Conservation (phyloP, 2,329 filamentous ascomycete genomes). For the Talaromyces sp. region DNA sequence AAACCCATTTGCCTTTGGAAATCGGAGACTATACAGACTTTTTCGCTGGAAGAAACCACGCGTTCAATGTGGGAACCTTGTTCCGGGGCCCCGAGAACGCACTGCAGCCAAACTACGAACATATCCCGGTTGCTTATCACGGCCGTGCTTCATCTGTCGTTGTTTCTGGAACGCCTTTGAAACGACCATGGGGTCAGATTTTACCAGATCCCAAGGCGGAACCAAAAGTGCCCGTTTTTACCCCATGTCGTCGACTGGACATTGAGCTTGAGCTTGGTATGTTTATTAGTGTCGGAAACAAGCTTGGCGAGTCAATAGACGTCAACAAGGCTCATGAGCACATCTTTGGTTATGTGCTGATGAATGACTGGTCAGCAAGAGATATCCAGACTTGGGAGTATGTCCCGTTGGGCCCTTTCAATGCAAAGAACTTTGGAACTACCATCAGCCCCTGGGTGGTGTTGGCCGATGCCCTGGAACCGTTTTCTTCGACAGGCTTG, state of each 20-base stretch:
- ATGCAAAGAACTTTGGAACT: constrained; percentile 57
- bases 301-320: constrained; percentile 30
- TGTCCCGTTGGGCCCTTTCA: constrained; percentile 56
- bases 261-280: constrained; percentile 41
- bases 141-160: constrained; percentile 52
- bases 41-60: constrained; percentile 21
- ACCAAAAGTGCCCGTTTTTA: constrained; percentile 17
- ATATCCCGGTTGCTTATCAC: constrained; percentile 42
- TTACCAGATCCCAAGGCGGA: constrained; percentile 18
- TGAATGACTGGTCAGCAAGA: constrained; percentile 54
- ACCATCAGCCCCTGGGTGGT: constrained; percentile 59
- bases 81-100: neutral
- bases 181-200: constrained; percentile 42
- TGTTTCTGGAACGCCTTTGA: constrained; percentile 43
- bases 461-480: constrained; percentile 52
- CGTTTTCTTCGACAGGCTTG: too few species aligned
- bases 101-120: neutral
- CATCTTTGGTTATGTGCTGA: constrained; percentile 57
- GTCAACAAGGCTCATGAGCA: constrained; percentile 51
- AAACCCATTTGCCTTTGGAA: constrained; percentile 51
- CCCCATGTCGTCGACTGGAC: constrained; percentile 28
- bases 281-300: constrained; percentile 39
- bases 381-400: constrained; percentile 60
- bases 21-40: constrained; percentile 57
- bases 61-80: neutral